phyloP scores from a whole-genome alignment of 2,329 filamentous ascomycete species.

The Aspergillus jensenii region DNA sequence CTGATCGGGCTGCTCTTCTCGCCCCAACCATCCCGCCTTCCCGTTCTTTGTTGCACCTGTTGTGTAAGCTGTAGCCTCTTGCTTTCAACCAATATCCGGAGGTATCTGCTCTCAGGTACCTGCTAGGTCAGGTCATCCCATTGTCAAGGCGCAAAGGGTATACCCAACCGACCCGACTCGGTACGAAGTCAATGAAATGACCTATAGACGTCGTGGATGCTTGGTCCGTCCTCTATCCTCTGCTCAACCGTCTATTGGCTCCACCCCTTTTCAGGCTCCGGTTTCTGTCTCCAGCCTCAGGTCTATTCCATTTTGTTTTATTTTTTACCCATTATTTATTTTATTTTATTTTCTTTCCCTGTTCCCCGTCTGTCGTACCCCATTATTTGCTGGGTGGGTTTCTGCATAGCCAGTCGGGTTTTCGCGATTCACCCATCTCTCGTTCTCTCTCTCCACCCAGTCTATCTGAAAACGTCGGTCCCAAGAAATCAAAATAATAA shows the following conservation, averaged over 20 bases:
- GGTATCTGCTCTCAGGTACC: conserved; percentile 1
- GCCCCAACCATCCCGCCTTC: background rate
- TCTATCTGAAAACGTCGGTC: conserved; percentile 21
- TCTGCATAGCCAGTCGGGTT: conserved; percentile 24
- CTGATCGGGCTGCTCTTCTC: conserved; percentile 1
- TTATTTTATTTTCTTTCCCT: conserved; percentile 14
- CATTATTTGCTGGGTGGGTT: conserved; percentile 19
- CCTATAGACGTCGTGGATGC: conserved; percentile 13
- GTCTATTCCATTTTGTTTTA: conserved; percentile 6
- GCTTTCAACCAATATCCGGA: conserved; percentile 9
- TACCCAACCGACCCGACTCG: conserved; percentile 1
- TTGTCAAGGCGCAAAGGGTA: background rate
- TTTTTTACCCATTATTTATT: conserved; percentile 9
- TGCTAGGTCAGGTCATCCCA: background rate
- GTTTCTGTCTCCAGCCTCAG: background rate
- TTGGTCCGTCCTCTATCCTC: conserved; percentile 10
- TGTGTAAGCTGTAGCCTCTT: conserved; percentile 4
- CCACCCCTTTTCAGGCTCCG: conserved; percentile 21
- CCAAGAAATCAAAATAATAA: conserved; percentile 16
- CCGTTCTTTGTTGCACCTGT: background rate
- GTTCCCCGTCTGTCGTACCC: conserved; percentile 16
- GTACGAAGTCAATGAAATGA: conserved; percentile 8
- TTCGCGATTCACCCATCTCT: conserved; percentile 22
- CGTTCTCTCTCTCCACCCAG: conserved; percentile 13
- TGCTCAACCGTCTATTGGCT: conserved; percentile 19